Base-by-base conservation (phyloP, 169 alveolate genomes). In the Cryptosporidium muris region DNA sequence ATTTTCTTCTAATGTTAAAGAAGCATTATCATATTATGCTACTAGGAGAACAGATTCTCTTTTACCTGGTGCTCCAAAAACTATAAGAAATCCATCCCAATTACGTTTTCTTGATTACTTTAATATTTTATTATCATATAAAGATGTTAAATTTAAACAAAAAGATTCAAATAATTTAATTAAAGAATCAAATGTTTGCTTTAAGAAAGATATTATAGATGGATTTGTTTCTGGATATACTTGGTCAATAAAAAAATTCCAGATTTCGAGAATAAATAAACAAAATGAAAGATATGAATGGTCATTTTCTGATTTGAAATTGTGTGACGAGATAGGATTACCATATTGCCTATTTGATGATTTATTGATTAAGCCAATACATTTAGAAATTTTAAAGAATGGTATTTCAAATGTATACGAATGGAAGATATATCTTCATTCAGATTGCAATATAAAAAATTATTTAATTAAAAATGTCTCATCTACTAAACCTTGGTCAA, bases 21-120 rank as follows among this genome's bases (percentile, higher is more conserved):
- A 85, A 82, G 92, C 93, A 45, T 81, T 89, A 51, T 80, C 81
- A 58, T 88, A 80, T 60, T 89, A 90, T 81, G 91, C 92, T 2
- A 64, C 67, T 49, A 82, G 91, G 47, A 82, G 92, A 74, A 88
- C 91, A 4, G 81, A 67, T 63, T 64, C 51, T 38, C 34, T 43
- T 37, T 34, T 60, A 12, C 82, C 89, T 38, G 89, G 89, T 12
- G 16, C 82, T 38, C 37, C 60, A 16, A 74, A 74, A 54, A 74
- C 85, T 3, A 74, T 81, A 40, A 81, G 58, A 34, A 81, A 65
- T 36, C 89, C 89, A 34, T 64, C 82, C 37, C 89, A 81, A 64
- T 47, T 60, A 7, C 16, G 89, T 37, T 81, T 81, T 34, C 47
- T 81, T 36, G 80, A 64, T 2, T 67, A 81, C 42, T 81, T 81